Percentiles rank a stretch among this genome's conserved stretches.
These are phyloP conservation scores for Lactarius psammicola DNA, from an alignment of 768 basidiomycete genomes.

Conservation along the genomic window DNA sequence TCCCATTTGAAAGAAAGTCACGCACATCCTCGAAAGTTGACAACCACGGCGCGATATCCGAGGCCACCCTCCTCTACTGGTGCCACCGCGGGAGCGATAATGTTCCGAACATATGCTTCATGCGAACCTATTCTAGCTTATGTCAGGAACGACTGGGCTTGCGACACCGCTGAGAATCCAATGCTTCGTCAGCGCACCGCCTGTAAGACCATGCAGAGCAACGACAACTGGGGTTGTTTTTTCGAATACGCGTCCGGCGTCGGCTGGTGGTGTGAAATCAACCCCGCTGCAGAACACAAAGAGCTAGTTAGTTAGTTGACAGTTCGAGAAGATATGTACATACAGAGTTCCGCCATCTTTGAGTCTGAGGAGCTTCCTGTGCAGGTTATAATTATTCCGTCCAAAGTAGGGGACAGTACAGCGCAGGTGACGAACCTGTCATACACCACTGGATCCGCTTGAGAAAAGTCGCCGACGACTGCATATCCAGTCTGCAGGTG, in stretches of 20 bases:
- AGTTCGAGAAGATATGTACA: slow-evolving; percentile 30
- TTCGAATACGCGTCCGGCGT: slow-evolving; percentile 30
- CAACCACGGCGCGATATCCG: slow-evolving; percentile 85
- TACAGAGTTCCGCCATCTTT: slow-evolving; percentile 66
- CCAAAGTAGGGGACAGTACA: neutral
- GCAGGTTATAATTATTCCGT: neutral
- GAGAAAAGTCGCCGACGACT: slow-evolving; percentile 58
- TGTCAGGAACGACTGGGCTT: slow-evolving; percentile 5
- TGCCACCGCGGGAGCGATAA: slow-evolving; percentile 70
- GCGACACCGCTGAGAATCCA: neutral
- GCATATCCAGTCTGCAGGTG: slow-evolving; percentile 65
- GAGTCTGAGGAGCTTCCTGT: slow-evolving; percentile 49
- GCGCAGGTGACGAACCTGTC: slow-evolving; percentile 42
- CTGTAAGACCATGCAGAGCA: slow-evolving; percentile 50
- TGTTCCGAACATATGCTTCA: slow-evolving; percentile 87
- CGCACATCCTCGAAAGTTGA: slow-evolving; percentile 92
- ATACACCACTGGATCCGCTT: slow-evolving; percentile 54
- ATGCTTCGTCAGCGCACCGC: slow-evolving; percentile 37
- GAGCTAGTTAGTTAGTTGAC: neutral
- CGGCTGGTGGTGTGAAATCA: slow-evolving; percentile 52
- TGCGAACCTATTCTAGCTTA: slow-evolving; percentile 59
- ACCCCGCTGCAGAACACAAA: slow-evolving; percentile 47
- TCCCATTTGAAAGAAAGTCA: neutral
- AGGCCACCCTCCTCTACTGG: slow-evolving; percentile 75
- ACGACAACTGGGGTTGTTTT: slow-evolving; percentile 53